Percentiles rank a stretch among this genome's conserved stretches.
Evolutionary conservation across 2,329 filamentous ascomycete species (phyloP).

Genomic region (Aspergillus piperis): DNA sequence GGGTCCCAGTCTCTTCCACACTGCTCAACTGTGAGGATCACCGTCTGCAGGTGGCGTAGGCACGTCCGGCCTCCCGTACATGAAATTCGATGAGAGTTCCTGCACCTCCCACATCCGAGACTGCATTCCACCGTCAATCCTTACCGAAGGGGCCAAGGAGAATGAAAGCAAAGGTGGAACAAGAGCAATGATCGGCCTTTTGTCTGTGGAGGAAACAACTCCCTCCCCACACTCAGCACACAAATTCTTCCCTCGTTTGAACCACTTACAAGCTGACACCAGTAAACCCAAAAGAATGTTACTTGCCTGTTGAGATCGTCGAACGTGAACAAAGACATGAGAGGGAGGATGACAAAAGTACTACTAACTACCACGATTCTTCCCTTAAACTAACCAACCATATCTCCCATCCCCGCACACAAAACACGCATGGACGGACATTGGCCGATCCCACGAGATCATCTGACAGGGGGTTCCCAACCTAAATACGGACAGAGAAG

Average conservation of each 20-base stretch:
- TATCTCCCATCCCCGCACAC: not conserved
- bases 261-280: not conserved
- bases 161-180: not conserved
- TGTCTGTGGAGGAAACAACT: not conserved
- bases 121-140: slow-evolving; percentile 4
- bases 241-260: not conserved
- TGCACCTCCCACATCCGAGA: not conserved
- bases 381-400: not conserved
- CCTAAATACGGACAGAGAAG: not conserved
- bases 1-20: not conserved
- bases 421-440: not conserved
- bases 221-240: not conserved
- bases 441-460: slow-evolving; percentile 2
- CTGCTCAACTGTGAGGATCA: not conserved
- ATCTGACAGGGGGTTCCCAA: slow-evolving; percentile 1
- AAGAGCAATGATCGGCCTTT: not conserved
- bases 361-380: not conserved
- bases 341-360: not conserved
- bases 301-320: not conserved
- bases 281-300: not conserved
- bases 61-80: not conserved
- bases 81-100: not conserved
- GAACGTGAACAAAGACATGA: not conserved
- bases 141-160: not conserved
- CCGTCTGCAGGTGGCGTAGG: not conserved